phyloP scores from a whole-genome alignment of 805 yeast species.

The Barnettozyma californica region DNA sequence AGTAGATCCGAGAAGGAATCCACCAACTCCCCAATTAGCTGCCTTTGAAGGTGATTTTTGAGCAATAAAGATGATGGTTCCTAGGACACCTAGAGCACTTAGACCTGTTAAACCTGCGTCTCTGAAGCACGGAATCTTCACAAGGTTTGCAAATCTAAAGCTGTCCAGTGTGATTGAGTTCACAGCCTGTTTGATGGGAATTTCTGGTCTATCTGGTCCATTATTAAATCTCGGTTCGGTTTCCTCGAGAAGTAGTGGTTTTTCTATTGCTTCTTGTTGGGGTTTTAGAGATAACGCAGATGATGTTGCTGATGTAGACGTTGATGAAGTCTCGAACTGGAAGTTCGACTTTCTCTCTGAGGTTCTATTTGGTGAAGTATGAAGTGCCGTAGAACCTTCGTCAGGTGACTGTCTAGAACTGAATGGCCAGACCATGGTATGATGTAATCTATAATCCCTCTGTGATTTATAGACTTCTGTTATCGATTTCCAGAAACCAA shows the following conservation, averaged over 20 bases:
- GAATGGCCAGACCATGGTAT: constrained; percentile 23
- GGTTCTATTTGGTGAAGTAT: constrained; percentile 13
- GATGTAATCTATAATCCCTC: too few species aligned
- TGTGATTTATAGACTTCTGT: not conserved
- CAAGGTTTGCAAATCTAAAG: constrained; percentile 45
- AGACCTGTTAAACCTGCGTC: constrained; percentile 77
- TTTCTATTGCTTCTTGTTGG: constrained; percentile 8
- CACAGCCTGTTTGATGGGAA: constrained; percentile 36
- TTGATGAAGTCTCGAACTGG: constrained; percentile 3
- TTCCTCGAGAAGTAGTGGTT: constrained; percentile 34
- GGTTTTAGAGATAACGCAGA: not conserved
- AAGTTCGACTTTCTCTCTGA: constrained; percentile 18
- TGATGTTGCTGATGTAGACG: not conserved
- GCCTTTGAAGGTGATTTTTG: constrained; percentile 60
- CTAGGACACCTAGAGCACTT: constrained; percentile 64
- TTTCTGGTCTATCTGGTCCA: constrained; percentile 26
- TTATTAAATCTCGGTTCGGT: constrained; percentile 35
- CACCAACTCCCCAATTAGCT: constrained; percentile 79
- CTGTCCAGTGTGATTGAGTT: constrained; percentile 41
- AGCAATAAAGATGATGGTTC: constrained; percentile 59
- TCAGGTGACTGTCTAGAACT: not conserved
- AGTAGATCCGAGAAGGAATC: constrained; percentile 70
- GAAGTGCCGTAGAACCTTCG: not conserved
- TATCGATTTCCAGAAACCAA: not conserved
- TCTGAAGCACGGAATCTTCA: constrained; percentile 69